phyloP scores from a whole-genome alignment of 2,329 filamentous ascomycete genomes.

The Talaromyces sp. region DNA sequence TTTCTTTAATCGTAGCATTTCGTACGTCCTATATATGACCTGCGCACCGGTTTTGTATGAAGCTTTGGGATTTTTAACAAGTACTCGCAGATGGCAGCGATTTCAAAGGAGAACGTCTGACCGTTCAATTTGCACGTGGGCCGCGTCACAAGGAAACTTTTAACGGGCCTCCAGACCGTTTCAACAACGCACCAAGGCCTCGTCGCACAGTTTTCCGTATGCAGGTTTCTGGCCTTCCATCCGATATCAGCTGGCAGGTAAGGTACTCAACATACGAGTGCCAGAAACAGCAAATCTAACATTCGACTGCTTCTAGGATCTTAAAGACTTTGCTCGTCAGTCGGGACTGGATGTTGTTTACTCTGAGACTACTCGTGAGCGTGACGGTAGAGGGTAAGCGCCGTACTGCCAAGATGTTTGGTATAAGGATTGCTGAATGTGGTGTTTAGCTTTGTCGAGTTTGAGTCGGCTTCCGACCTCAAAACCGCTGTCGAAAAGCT shows the following conservation, averaged over 20 bases:
- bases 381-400: constrained; percentile 83
- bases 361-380: constrained; percentile 89
- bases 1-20: constrained; percentile 40
- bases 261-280: constrained; percentile 50
- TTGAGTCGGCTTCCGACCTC: constrained; percentile 85
- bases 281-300: constrained; percentile 24
- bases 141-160: constrained; percentile 65
- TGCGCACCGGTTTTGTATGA: not conserved
- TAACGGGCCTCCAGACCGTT: constrained; percentile 58
- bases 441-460: constrained; percentile 79
- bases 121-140: constrained; percentile 95
- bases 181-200: constrained; percentile 62
- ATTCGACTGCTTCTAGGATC: constrained; percentile 81
- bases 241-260: constrained; percentile 99
- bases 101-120: constrained; percentile 96
- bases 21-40: constrained; percentile 40
- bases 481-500: constrained; percentile 92
- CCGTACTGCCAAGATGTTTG: constrained; percentile 12
- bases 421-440: constrained; percentile 20
- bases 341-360: constrained; percentile 97
- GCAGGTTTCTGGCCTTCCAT: constrained; percentile 87
- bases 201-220: constrained; percentile 93
- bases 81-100: constrained; percentile 74
- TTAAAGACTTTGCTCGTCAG: constrained; percentile 98
- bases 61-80: not conserved